Evolutionary conservation across 495 filamentous ascomycete species (phyloP), one percentile per base, ranked within the genome.

Genomic region (Penicillium lagena): DNA sequence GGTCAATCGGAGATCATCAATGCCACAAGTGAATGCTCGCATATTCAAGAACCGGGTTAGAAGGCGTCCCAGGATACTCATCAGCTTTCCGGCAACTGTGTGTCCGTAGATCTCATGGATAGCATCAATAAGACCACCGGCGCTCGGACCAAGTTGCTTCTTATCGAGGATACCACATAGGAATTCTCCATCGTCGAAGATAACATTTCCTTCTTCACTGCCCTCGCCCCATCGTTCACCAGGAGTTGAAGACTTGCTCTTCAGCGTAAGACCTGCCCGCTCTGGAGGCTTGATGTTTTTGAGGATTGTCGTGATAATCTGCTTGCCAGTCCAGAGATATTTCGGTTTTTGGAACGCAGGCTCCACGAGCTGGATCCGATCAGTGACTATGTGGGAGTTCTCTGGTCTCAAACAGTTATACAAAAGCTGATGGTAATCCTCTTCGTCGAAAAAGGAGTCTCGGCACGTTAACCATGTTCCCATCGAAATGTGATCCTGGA

Each of bases 401-500:
- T 99, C 94, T 2, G 94, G 94, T 34, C 93, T 75, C 29, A 99
- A 68, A 40, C 88, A 90, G 43, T 78, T 81, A 67, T 96, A 97
- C 9, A 99, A 66, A 17, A 99, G 76, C 60, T 97, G 87, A 46
- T 96, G 85, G 60, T 96, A 97, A 42, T 89, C 82, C n/a, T 86
- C 83, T 47, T 82, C 73, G 43, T 86, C 82, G 50, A 97, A 95
- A 56, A 96, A 89, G n/a, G 83, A 88, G 63, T 99, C 94, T 59
- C 86, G 81, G 58, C 82, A 94, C 34, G 90, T 95, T 44, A 99
- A 76, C 72, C 83, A 85, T 3, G 95, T 87, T 13, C 86, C 87
- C 64, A 99, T 91, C 2, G 90, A 95, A 45, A 99, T 84, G 62
- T 99, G 94, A 78, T 99, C 94, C 65, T 99, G 94, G 63, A 99